These are phyloP conservation scores for Meira miltonrushii DNA, from an alignment of 1,284 basidiomycete species.

Conservation along the genomic window DNA sequence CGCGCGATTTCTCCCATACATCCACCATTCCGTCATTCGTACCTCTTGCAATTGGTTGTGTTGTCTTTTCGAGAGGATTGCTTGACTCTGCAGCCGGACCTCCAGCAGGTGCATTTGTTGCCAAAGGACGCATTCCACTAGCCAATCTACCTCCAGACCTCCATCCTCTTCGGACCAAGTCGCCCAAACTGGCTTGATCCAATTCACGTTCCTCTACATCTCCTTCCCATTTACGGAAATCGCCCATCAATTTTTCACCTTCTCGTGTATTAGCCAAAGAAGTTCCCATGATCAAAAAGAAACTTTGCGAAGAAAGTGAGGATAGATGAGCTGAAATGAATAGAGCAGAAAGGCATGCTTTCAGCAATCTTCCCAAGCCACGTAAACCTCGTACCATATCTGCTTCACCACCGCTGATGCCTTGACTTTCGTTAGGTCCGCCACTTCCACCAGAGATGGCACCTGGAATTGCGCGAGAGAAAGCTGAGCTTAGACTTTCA, in stretches of 20 bases:
- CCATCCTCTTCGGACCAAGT: slow-evolving; percentile 21
- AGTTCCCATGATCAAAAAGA: slow-evolving; percentile 36
- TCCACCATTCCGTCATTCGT: neutral
- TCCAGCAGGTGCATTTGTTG: neutral
- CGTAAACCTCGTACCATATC: slow-evolving; percentile 45
- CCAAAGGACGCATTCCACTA: slow-evolving; percentile 6
- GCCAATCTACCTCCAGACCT: slow-evolving; percentile 2
- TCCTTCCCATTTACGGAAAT: slow-evolving; percentile 16
- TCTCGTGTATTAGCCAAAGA: slow-evolving; percentile 22
- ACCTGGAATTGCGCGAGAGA: slow-evolving; percentile 85
- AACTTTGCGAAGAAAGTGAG: slow-evolving; percentile 29
- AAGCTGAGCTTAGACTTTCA: slow-evolving; percentile 77
- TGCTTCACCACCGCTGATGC: slow-evolving; percentile 13
- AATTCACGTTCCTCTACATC: slow-evolving; percentile 27
- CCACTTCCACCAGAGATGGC: slow-evolving; percentile 48
- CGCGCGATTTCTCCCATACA: slow-evolving; percentile 28
- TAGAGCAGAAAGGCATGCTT: slow-evolving; percentile 36
- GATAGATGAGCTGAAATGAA: slow-evolving; percentile 34
- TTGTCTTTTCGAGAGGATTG: neutral
- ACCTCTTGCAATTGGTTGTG: neutral
- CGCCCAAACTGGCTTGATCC: slow-evolving; percentile 38
- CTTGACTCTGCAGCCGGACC: too few species aligned
- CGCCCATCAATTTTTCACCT: slow-evolving; percentile 17
- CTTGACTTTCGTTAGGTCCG: neutral
- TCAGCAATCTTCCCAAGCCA: slow-evolving; percentile 41